These are phyloP conservation scores for Boletus subcaerulescens DNA, from an alignment of 768 basidiomycete species.

Conservation along the genomic window DNA sequence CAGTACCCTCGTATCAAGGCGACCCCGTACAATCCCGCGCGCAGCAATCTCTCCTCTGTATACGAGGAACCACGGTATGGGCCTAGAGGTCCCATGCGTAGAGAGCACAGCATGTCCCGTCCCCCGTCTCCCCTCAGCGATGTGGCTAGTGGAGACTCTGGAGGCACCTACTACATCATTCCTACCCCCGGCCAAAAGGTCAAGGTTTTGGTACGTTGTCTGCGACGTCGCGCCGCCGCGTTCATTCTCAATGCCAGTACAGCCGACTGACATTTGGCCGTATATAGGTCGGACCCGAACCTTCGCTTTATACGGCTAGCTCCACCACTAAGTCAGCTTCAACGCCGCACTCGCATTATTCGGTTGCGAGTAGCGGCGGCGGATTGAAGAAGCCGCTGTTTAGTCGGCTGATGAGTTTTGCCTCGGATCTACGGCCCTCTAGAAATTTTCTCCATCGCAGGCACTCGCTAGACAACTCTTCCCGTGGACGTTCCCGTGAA, in stretches of 20 bases:
- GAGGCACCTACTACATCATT: constrained; percentile 73
- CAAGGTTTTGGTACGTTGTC: constrained; percentile 62
- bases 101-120: constrained; percentile 26
- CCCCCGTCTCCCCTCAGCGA: constrained; percentile 40
- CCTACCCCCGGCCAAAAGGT: constrained; percentile 72
- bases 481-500: constrained; percentile 20
- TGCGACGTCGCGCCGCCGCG: constrained; percentile 1
- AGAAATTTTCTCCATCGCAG: constrained; percentile 44
- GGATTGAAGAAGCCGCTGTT: constrained; percentile 57
- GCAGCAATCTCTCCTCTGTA: constrained; percentile 35
- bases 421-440: constrained; percentile 43
- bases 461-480: constrained; percentile 41
- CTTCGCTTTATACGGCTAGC: constrained; percentile 57
- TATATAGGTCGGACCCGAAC: constrained; percentile 41
- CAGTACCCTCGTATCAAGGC: constrained; percentile 43
- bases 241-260: constrained; percentile 11
- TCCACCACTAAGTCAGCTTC: constrained; percentile 56
- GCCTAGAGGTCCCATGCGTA: constrained; percentile 27
- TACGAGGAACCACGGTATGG: constrained; percentile 38
- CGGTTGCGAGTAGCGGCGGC: constrained; percentile 22
- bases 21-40: constrained; percentile 41
- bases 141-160: constrained; percentile 50
- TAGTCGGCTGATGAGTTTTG: constrained; percentile 55
- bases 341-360: constrained; percentile 41
- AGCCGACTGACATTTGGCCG: constrained; percentile 28